These are phyloP conservation scores for Puccinia polysora DNA, from an alignment of 1,284 basidiomycete species.

Conservation along the genomic window DNA sequence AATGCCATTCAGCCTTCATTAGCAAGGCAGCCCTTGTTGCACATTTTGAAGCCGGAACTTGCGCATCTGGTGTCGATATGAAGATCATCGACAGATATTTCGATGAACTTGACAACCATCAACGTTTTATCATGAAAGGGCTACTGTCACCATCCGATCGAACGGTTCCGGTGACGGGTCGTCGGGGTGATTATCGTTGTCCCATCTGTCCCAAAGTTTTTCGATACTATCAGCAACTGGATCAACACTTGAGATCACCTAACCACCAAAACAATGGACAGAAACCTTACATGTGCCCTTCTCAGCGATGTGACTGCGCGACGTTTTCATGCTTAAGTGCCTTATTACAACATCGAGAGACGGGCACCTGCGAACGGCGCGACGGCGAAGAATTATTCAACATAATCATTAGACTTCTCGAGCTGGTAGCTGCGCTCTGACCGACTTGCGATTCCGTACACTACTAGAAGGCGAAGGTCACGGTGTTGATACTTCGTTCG, in stretches of 20 bases:
- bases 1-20: background rate
- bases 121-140: background rate
- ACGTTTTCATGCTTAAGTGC: background rate
- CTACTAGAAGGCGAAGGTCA: too few relatives aligned
- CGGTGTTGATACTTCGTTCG: too few relatives aligned
- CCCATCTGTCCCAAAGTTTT: background rate
- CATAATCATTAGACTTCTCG: too few relatives aligned
- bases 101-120: background rate
- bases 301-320: background rate
- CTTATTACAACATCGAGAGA: background rate
- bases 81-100: background rate
- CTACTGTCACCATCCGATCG: background rate
- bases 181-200: background rate
- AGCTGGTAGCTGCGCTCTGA: too few relatives aligned
- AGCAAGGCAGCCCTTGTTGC: background rate
- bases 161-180: background rate
- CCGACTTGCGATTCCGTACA: too few relatives aligned
- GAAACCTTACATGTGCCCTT: background rate
- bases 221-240: background rate
- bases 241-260: background rate
- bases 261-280: background rate
- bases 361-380: background rate
- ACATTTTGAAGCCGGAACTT: background rate
- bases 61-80: background rate
- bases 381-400: background rate